These are phyloP conservation scores for Diaporthe sp. DNA, from an alignment of 2,329 filamentous ascomycete genomes.

Conservation along the genomic window DNA sequence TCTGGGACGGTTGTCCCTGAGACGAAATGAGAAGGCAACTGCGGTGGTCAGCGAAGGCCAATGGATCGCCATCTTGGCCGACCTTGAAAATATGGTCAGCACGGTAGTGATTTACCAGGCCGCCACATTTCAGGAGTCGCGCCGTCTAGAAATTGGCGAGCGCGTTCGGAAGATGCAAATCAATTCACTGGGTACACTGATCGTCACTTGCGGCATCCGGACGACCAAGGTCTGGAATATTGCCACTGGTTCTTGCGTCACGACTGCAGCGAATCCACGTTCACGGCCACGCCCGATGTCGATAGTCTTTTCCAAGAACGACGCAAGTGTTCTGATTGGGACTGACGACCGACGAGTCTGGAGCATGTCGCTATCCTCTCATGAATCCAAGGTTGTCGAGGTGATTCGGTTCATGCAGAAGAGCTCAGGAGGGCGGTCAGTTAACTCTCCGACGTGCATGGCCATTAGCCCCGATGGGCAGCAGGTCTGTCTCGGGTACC, in stretches of 20 bases:
- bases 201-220: constrained; percentile 49
- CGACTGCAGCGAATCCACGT: constrained; percentile 43
- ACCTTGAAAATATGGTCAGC: neutral
- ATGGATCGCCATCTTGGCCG: constrained; percentile 40
- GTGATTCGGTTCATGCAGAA: constrained; percentile 44
- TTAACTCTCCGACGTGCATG: constrained; percentile 47
- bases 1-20: constrained; percentile 45
- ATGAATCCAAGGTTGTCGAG: constrained; percentile 10
- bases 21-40: constrained; percentile 34
- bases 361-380: constrained; percentile 38
- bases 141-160: constrained; percentile 45
- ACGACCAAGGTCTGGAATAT: constrained; percentile 49
- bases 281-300: constrained; percentile 46
- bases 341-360: constrained; percentile 46
- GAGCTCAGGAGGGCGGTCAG: constrained; percentile 45
- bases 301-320: constrained; percentile 45
- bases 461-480: constrained; percentile 48
- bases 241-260: constrained; percentile 45
- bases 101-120: constrained; percentile 45
- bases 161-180: constrained; percentile 44
- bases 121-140: constrained; percentile 44
- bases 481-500: constrained; percentile 49
- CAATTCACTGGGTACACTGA: constrained; percentile 43
- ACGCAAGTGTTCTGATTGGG: constrained; percentile 44
- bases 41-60: constrained; percentile 39